These are phyloP conservation scores for Manihot esculenta DNA, from an alignment of 441 rosid species.

Conservation along the genomic window DNA sequence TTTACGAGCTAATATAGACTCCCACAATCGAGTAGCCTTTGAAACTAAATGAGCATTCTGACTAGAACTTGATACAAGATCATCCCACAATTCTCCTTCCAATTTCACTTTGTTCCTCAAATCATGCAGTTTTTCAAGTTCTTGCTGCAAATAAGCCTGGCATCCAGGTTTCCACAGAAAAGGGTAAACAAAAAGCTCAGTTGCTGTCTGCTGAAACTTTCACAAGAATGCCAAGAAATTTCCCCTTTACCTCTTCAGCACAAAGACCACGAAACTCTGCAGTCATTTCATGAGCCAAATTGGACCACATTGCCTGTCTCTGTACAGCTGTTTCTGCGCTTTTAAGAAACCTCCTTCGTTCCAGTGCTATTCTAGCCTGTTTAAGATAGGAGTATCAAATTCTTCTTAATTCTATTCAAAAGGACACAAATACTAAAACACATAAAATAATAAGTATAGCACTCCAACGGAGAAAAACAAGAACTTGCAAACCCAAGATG, in stretches of 20 bases:
- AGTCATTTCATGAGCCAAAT: constrained; percentile 99
- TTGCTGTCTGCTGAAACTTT: constrained; percentile 10
- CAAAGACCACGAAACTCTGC: constrained; percentile 99
- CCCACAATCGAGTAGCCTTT: constrained; percentile 95
- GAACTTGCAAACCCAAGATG: constrained; percentile 2
- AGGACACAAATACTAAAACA: not conserved
- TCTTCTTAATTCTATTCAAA: constrained; percentile 3
- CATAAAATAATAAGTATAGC: not conserved
- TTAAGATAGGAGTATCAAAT: constrained; percentile 18
- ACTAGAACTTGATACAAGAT: constrained; percentile 93
- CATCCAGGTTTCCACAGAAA: constrained; percentile 32
- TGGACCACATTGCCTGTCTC: constrained; percentile 99
- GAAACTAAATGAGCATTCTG: constrained; percentile 97
- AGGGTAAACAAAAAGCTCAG: constrained; percentile 19
- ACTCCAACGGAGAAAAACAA: not conserved
- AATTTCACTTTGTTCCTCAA: constrained; percentile 94
- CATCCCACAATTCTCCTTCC: constrained; percentile 99
- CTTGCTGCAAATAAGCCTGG: constrained; percentile 99
- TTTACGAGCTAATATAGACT: constrained; percentile 88
- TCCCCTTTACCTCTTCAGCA: constrained; percentile 86
- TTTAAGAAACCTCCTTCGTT: constrained; percentile 86
- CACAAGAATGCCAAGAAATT: constrained; percentile 12
- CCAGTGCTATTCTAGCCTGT: constrained; percentile 98
- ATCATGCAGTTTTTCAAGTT: constrained; percentile 93
- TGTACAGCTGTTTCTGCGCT: constrained; percentile 96